Percentiles rank a stretch among this genome's conserved stretches.
Evolutionary conservation across 2,329 filamentous ascomycete species (phyloP).

Genomic region (Aplosporella prunicola): DNA sequence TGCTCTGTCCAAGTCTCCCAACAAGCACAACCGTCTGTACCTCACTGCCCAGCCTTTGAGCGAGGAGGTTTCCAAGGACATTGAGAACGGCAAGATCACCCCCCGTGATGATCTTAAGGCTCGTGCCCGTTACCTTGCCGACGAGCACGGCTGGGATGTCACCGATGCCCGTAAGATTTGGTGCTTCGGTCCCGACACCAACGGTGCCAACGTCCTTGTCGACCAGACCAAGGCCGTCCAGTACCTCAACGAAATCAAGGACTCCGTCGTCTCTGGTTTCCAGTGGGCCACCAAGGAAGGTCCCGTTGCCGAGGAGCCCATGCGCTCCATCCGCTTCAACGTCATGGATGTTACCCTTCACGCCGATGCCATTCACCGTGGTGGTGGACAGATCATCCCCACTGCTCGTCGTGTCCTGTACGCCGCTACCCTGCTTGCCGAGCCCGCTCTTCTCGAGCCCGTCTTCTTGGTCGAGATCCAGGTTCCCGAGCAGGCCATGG

Average conservation of each 20-base stretch:
- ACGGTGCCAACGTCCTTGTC: conserved; percentile 93
- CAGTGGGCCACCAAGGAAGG: conserved; percentile 98
- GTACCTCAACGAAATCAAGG: conserved; percentile 99
- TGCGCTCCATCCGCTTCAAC: conserved; percentile 97
- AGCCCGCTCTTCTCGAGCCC: conserved; percentile 87
- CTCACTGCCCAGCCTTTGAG: conserved; percentile 81
- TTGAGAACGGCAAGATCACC: conserved; percentile 83
- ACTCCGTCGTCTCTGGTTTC: conserved; percentile 98
- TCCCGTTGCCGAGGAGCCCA: conserved; percentile 94
- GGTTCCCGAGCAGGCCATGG: conserved; percentile 97
- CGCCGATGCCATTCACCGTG: conserved; percentile 99
- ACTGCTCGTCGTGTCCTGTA: conserved; percentile 96
- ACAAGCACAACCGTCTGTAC: conserved; percentile 99
- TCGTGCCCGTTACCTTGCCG: conserved; percentile 89
- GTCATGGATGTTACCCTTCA: conserved; percentile 98
- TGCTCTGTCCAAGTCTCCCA: conserved; percentile 97
- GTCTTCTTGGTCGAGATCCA: conserved; percentile 99
- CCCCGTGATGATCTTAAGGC: conserved; percentile 98
- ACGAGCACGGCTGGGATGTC: conserved; percentile 98
- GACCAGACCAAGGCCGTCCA: conserved; percentile 99
- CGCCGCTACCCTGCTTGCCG: conserved; percentile 80
- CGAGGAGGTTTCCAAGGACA: conserved; percentile 84
- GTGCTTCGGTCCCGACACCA: conserved; percentile 98
- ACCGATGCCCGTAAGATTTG: conserved; percentile 99
- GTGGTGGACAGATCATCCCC: conserved; percentile 97